These are phyloP conservation scores for Teratosphaeria nubilosa DNA, from an alignment of 2,329 filamentous ascomycete species.

Conservation along the genomic window DNA sequence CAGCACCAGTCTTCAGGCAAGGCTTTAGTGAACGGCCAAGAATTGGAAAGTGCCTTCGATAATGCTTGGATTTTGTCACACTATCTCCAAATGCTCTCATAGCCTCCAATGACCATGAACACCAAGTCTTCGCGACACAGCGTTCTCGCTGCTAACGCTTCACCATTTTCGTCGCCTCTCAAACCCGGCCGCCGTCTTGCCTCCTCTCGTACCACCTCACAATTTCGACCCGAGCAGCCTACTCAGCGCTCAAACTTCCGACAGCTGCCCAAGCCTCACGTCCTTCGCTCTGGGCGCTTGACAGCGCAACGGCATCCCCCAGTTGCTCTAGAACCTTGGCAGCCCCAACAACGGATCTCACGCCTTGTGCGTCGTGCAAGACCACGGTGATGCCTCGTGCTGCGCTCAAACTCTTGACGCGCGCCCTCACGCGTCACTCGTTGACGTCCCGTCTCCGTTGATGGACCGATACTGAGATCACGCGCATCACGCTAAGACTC, in stretches of 20 bases:
- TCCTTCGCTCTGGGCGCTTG: neutral
- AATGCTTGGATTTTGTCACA: neutral
- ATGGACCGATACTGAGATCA: neutral
- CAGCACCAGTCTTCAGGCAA: neutral
- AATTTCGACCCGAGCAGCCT: neutral
- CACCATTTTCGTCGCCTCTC: neutral
- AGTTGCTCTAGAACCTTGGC: neutral
- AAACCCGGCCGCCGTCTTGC: neutral
- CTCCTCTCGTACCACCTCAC: neutral
- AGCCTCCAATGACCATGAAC: neutral
- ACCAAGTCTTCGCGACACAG: neutral
- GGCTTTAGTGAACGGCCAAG: neutral
- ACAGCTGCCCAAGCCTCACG: neutral
- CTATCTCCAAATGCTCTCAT: neutral
- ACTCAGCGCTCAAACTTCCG: neutral
- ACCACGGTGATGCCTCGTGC: neutral
- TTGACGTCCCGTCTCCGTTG: neutral
- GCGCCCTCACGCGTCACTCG: neutral
- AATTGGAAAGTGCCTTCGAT: neutral
- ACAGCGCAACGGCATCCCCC: neutral
- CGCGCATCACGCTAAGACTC: slow-evolving; percentile 9
- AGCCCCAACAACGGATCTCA: neutral
- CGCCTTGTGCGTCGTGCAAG: neutral
- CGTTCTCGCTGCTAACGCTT: neutral
- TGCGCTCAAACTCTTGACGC: neutral